Percentiles rank a stretch among this genome's conserved stretches.
Conservation (phyloP, 2,329 filamentous ascomycete species). For the Catunica adiposa region DNA sequence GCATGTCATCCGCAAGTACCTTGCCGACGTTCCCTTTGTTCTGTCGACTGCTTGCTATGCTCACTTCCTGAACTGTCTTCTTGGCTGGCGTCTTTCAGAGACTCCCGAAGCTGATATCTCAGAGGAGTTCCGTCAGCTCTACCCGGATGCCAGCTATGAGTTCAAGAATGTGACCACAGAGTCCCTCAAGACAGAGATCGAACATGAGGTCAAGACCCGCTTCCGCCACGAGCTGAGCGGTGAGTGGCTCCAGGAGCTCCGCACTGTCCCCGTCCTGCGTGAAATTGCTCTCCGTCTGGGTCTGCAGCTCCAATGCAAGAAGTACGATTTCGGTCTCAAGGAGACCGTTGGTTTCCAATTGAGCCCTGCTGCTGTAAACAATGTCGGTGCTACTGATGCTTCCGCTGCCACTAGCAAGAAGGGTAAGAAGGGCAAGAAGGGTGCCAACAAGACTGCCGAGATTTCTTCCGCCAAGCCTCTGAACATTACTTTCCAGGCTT, state of each 20-base stretch:
- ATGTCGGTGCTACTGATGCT: constrained; percentile 20
- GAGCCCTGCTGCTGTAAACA: constrained; percentile 19
- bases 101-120: constrained; percentile 67
- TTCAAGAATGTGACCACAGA: constrained; percentile 69
- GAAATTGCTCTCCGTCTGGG: constrained; percentile 82
- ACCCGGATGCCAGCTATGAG: constrained; percentile 63
- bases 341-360: constrained; percentile 16
- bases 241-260: constrained; percentile 50
- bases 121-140: constrained; percentile 54
- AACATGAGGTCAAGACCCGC: constrained; percentile 52
- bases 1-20: constrained; percentile 65
- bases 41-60: constrained; percentile 66
- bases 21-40: constrained; percentile 62
- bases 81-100: constrained; percentile 61
- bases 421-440: constrained; percentile 40
- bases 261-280: constrained; percentile 69
- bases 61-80: constrained; percentile 84
- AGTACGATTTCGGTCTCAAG: constrained; percentile 24
- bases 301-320: constrained; percentile 66
- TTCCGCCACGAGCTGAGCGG: constrained; percentile 60
- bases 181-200: constrained; percentile 50
- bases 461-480: constrained; percentile 28
- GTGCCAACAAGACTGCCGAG: constrained; percentile 42
- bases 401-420: constrained; percentile 29
- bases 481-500: constrained; percentile 53